phyloP scores from a whole-genome alignment of 257 asterid species.

The Nicotiana attenuata region DNA sequence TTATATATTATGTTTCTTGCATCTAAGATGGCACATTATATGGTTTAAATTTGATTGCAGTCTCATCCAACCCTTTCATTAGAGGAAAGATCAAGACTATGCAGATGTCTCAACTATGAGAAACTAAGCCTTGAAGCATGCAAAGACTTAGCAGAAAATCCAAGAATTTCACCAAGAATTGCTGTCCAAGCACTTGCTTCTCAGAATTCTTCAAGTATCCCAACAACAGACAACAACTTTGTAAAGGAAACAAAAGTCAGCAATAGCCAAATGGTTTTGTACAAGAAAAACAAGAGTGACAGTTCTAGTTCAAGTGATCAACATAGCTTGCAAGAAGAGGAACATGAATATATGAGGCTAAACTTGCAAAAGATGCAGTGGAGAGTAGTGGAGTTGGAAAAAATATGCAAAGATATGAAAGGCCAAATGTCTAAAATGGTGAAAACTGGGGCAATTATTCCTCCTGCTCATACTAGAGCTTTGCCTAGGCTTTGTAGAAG shows the following conservation, averaged over 20 bases:
- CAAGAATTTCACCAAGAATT: constrained; percentile 69
- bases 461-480: constrained; percentile 37
- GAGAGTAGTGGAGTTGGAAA: constrained; percentile 77
- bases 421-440: constrained; percentile 66
- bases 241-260: not conserved
- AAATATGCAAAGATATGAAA: constrained; percentile 64
- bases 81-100: constrained; percentile 67
- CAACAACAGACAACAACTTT: not conserved
- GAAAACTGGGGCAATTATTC: constrained; percentile 16
- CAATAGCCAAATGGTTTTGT: constrained; percentile 27
- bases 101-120: constrained; percentile 74
- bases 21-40: not conserved
- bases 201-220: constrained; percentile 30
- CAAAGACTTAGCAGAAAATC: constrained; percentile 79
- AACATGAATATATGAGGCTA: constrained; percentile 29
- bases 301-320: not conserved
- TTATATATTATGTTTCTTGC: not conserved
- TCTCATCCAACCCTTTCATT: constrained; percentile 63
- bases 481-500: constrained; percentile 57
- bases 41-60: constrained; percentile 35
- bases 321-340: constrained; percentile 6
- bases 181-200: constrained; percentile 61
- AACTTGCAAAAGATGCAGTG: constrained; percentile 55
- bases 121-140: constrained; percentile 79
- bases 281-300: constrained; percentile 22